These are phyloP conservation scores for Starmerella riodocensis DNA, from an alignment of 805 yeast genomes.

Conservation along the genomic window DNA sequence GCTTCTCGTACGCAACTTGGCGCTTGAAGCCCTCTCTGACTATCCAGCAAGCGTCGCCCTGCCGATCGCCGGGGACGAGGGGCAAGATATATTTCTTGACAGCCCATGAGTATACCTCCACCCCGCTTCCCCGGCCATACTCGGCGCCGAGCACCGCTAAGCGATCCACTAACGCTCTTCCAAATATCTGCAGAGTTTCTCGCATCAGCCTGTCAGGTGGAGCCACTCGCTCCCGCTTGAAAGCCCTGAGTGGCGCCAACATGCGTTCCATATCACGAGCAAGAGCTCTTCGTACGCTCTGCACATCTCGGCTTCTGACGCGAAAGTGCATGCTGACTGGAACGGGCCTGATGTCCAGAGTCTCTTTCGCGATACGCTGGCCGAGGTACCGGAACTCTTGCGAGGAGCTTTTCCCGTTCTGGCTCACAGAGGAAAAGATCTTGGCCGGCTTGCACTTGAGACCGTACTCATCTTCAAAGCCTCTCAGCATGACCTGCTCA, in stretches of 20 bases:
- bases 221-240: background rate
- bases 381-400: slow-evolving; percentile 4
- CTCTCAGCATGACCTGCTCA: slow-evolving; percentile 1
- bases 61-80: background rate
- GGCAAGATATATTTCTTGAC: background rate
- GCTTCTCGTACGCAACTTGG: too few species aligned
- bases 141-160: too few species aligned
- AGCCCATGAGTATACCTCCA: background rate
- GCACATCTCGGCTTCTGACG: background rate
- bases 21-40: background rate
- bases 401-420: too few species aligned
- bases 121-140: background rate
- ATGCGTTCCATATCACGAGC: background rate
- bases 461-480: slow-evolving; percentile 11
- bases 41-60: background rate
- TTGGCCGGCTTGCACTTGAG: slow-evolving; percentile 4
- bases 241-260: background rate
- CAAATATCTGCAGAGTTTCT: background rate
- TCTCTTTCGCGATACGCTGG: background rate
- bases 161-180: background rate
- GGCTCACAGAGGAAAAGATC: slow-evolving; percentile 2
- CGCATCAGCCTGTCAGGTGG: background rate
- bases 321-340: background rate
- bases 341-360: slow-evolving; percentile 5
- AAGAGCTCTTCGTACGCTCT: background rate